Evolutionary conservation across 75 land plant genomes (phyloP).

Genomic region (Pseudotsuga menziesii): DNA sequence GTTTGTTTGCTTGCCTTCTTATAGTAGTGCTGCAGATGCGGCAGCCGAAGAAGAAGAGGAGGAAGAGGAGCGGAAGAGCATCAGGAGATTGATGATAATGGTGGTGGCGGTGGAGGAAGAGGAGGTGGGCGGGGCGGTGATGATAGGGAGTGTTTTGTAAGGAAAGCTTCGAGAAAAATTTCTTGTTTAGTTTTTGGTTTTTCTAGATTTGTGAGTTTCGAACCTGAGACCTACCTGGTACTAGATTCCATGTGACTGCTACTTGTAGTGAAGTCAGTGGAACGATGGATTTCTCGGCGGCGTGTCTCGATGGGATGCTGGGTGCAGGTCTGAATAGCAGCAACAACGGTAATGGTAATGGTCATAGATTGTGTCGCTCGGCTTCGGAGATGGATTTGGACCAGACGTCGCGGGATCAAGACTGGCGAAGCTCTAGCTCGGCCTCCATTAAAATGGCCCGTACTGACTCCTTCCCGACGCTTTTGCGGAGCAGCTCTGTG

Average conservation of each 20-base stretch:
- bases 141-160: constrained; percentile 9
- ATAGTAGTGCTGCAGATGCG: constrained; percentile 5
- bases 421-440: background rate
- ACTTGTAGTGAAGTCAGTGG: background rate
- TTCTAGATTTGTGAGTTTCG: too few relatives aligned
- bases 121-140: background rate
- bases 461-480: background rate
- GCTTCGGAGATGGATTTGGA: constrained; percentile 12
- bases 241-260: too few relatives aligned
- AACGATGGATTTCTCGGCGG: constrained; percentile 8
- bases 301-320: constrained; percentile 7
- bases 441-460: constrained; percentile 7
- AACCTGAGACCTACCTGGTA: too few relatives aligned
- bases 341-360: background rate
- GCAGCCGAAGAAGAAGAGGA: background rate
- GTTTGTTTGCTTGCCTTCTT: constrained; percentile 18
- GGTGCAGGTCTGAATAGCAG: background rate
- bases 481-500: constrained; percentile 4
- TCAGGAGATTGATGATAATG: background rate
- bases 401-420: constrained; percentile 9
- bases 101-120: background rate
- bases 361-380: background rate
- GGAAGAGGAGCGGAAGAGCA: background rate
- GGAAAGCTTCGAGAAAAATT: constrained; percentile 1
- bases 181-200: too few relatives aligned